phyloP scores from a whole-genome alignment of 148 eudicot genomes.

The Pharnaceum exiguum region DNA sequence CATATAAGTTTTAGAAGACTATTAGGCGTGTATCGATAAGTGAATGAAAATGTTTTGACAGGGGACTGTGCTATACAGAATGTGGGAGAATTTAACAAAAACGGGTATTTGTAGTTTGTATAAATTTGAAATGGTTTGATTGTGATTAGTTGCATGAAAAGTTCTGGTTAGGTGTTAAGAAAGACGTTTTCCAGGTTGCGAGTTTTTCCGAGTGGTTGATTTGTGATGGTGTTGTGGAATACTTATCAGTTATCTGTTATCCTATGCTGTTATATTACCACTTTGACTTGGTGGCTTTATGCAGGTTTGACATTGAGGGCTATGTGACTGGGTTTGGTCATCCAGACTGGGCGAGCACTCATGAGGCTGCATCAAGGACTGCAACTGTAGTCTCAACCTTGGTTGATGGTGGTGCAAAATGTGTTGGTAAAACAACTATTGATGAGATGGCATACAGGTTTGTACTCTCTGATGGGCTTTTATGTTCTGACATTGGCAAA shows the following conservation, averaged over 20 bases:
- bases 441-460: slow-evolving; percentile 94
- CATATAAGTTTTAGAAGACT: too few relatives aligned
- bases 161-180: neutral
- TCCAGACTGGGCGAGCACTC: slow-evolving; percentile 85
- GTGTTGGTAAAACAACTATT: slow-evolving; percentile 80
- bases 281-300: neutral
- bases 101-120: too few relatives aligned
- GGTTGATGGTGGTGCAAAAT: slow-evolving; percentile 96
- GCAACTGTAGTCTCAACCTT: slow-evolving; percentile 63
- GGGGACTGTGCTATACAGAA: too few relatives aligned
- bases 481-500: neutral
- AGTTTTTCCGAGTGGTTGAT: neutral
- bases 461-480: slow-evolving; percentile 15
- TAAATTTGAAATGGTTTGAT: too few relatives aligned
- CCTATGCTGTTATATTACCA: neutral
- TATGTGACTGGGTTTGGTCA: slow-evolving; percentile 85
- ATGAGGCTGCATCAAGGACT: slow-evolving; percentile 72
- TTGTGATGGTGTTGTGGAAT: too few relatives aligned
- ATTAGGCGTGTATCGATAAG: too few relatives aligned
- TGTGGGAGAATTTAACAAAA: too few relatives aligned
- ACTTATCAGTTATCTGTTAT: neutral
- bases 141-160: neutral
- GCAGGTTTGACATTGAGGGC: slow-evolving; percentile 82
- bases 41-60: too few relatives aligned
- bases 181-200: neutral